phyloP scores from a whole-genome alignment of 2,329 filamentous ascomycete genomes.

The Aspergillus hortae region DNA sequence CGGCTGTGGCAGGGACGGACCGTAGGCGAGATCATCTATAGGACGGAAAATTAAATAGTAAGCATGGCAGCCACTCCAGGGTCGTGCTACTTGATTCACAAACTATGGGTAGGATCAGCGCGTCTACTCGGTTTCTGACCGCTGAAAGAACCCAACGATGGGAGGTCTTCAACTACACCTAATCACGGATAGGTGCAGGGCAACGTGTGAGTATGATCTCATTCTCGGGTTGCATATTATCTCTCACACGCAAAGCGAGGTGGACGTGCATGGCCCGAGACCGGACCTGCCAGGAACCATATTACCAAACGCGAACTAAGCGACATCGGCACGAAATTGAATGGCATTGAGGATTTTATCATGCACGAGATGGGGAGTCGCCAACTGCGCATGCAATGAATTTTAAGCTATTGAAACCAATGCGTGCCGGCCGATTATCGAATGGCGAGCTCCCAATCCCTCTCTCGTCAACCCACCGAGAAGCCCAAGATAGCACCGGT shows the following conservation, averaged over 20 bases:
- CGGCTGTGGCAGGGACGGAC: not conserved
- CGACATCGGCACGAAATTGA: not conserved
- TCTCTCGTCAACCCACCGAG: not conserved
- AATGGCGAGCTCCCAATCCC: not conserved
- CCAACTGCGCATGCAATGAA: not conserved
- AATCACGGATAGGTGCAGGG: conserved; percentile 15
- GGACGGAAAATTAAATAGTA: conserved; percentile 24
- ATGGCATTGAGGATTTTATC: conserved; percentile 4
- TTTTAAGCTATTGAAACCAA: not conserved
- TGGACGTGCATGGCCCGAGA: no score
- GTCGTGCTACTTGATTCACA: conserved; percentile 21
- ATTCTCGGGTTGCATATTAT: not conserved
- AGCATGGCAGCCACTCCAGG: conserved; percentile 32
- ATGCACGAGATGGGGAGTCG: conserved; percentile 7
- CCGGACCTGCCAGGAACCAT: no score
- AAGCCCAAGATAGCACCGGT: not conserved
- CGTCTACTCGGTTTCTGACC: conserved; percentile 5
- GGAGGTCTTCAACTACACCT: conserved; percentile 2
- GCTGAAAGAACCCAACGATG: conserved; percentile 3
- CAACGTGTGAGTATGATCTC: conserved; percentile 14
- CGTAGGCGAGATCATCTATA: conserved; percentile 4
- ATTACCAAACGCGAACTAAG: no score
- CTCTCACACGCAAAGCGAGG: not conserved
- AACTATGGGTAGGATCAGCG: conserved; percentile 12
- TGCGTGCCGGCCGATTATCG: not conserved